These are phyloP conservation scores for Botrytis aclada DNA, from an alignment of 2,329 filamentous ascomycete species.

Conservation along the genomic window DNA sequence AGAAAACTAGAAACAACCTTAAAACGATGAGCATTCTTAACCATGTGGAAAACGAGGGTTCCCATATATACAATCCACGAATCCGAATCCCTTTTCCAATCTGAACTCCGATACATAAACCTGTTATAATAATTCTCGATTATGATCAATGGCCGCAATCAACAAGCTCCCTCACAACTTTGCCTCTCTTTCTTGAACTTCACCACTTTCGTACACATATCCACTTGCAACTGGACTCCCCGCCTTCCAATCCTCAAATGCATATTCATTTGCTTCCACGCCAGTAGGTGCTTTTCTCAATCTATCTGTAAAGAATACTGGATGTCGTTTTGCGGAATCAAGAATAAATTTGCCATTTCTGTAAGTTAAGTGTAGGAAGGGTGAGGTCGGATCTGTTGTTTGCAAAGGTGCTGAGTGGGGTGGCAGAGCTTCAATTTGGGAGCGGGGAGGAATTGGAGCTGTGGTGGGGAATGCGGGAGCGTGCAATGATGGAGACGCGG, in stretches of 20 bases:
- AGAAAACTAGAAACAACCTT: neutral
- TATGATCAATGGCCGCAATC: neutral
- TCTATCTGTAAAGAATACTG: constrained; percentile 71
- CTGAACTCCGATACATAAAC: neutral
- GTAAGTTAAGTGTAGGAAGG: constrained; percentile 23
- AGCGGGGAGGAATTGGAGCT: constrained; percentile 32
- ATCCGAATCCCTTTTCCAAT: neutral
- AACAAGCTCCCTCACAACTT: constrained; percentile 31
- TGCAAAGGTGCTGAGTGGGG: constrained; percentile 29
- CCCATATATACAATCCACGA: neutral
- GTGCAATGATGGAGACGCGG: neutral
- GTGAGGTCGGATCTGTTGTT: constrained; percentile 20
- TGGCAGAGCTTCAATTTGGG: constrained; percentile 51
- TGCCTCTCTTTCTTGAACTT: constrained; percentile 28
- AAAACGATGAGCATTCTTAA: neutral
- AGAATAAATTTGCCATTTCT: constrained; percentile 21
- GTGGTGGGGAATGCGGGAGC: neutral
- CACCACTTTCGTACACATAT: constrained; percentile 55
- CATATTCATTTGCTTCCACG: constrained; percentile 13
- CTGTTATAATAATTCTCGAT: neutral
- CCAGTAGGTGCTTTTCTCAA: constrained; percentile 48
- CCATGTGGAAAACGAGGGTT: neutral
- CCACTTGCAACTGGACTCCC: constrained; percentile 56
- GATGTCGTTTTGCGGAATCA: constrained; percentile 61
- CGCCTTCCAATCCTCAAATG: constrained; percentile 27